Evolutionary conservation across 371 early-diverging fungal species (phyloP), one percentile per base, ranked within the genome.

Genomic region (Ordospora pajunii): DNA sequence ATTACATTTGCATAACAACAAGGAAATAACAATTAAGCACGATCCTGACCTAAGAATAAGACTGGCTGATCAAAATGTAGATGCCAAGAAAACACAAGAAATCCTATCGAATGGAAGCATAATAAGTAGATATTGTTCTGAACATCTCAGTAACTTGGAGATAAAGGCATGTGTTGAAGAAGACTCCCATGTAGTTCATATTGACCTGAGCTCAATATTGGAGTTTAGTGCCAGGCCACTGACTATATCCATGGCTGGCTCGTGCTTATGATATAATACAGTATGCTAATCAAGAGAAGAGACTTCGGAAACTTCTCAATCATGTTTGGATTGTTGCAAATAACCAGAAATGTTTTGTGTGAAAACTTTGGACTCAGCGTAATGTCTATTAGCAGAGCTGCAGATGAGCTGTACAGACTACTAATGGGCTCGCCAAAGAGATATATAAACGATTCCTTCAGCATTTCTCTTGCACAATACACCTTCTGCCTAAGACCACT

Each of bases 381-480:
- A 11, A 37, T 23, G 17, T 67, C 53, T 14, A 74, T 43, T 37
- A 74, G n/a, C 32, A 23, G 42, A 7, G 63, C 6, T 27, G 75
- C 64, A 14, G 65, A 43, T 6, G 14, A 1, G 23, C 40, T 48
- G 50, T 82, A 78, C 8, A 82, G 32, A 54, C 78, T 80, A 64
- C 75, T 78, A 6, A 79, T 80, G 3, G 83, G 75, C 46, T 83
- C 83, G 62, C 80, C 83, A 44, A 83, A 78, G 17, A 83, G 62
- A 46, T 76, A 69, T 22, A 78, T 79, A 4, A n/a, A 32, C 0
- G 70, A 37, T 22, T 80, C 54, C 6, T 65, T 65, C 44, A 83
- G 51, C 50, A 83, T 25, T 42, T 75, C 76, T 27, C 81, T 70
- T 21, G 79, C 79, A 27, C 76, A 65, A 44, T 54, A 66, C 37